Base-by-base conservation (phyloP, 306 rosid species). In the Chamaecrista fasciculata region DNA sequence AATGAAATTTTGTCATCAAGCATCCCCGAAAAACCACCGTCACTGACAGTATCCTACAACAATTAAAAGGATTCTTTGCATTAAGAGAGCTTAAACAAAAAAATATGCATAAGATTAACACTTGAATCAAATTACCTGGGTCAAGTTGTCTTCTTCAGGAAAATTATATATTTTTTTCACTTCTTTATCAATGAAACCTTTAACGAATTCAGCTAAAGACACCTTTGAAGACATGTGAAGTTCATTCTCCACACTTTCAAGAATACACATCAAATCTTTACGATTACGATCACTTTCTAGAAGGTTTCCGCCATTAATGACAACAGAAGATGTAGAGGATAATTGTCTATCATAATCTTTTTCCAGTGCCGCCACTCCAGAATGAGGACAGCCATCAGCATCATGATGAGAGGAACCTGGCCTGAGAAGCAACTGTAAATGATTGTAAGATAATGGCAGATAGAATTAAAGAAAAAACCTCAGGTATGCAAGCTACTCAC, bases 171-270 rank as follows among this genome's bases (percentile, higher is more conserved):
- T 62, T 53, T 79, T 80, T 62, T 52, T 62, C 59, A 84, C 88
- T 78, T 94, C 97, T 59, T 67, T 86, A 65, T 81, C 78, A 39
- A 91, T 67, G 50, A 84, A 62, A 71, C 70, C 62, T 70, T 58
- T 78, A 69, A 87, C 47, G 61, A 81, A 85, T 39, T 76, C 85
- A 7, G 72, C 65, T 75, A 91, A 66, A 50, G 91, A 84, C 59
- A 31, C 55, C 82, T 70, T 82, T 4, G 88, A 82, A 82, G 92
- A 88, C 62, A 61, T 66, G 64, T 91, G 88, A 68, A 94, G 97
- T 79, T 88, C 85, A 18, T 79, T 69, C 79, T 89, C 95, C 72
- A 91, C 83, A 60, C 69, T 66, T 72, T 89, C 79, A 64, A 87
- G 44, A 51, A 87, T 82, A 70, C 67, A 67, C 42, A 82, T 69